Conservation (phyloP, 768 basidiomycete genomes). For the Suillus bovinus region DNA sequence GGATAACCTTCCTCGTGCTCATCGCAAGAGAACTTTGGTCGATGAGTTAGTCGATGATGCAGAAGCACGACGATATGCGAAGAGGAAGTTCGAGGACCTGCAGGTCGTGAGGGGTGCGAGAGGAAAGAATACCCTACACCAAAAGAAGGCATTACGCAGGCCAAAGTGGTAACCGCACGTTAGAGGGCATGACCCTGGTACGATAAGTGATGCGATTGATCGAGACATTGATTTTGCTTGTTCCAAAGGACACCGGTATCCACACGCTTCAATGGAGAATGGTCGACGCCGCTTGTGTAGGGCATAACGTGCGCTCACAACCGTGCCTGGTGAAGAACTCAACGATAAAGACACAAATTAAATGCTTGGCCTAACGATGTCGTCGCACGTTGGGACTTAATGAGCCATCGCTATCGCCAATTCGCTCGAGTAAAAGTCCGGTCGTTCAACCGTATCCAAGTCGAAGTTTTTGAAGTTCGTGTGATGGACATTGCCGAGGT, state of each 20-base stretch:
- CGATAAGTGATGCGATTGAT: background rate
- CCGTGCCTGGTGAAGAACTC: background rate
- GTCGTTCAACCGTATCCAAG: background rate
- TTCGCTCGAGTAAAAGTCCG: too few relatives aligned
- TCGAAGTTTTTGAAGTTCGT: background rate
- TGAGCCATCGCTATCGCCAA: background rate
- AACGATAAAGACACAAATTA: background rate
- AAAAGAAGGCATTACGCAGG: conserved; percentile 61
- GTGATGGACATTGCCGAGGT: background rate
- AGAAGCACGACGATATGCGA: conserved; percentile 84
- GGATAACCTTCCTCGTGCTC: conserved; percentile 70
- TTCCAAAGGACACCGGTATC: background rate
- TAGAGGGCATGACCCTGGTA: background rate
- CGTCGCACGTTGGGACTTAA: background rate
- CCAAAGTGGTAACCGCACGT: conserved; percentile 57
- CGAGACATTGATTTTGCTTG: background rate
- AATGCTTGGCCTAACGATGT: background rate
- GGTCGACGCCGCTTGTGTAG: too few relatives aligned
- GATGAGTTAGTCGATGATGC: conserved; percentile 90
- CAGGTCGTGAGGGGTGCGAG: conserved; percentile 65
- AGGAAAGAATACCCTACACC: conserved; percentile 69
- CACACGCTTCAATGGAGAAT: background rate
- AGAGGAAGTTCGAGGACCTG: conserved; percentile 84
- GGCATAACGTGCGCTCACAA: background rate
- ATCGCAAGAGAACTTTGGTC: conserved; percentile 80